phyloP scores from a whole-genome alignment of 352 stramenopile genomes.

The Phytophthora cactorum region DNA sequence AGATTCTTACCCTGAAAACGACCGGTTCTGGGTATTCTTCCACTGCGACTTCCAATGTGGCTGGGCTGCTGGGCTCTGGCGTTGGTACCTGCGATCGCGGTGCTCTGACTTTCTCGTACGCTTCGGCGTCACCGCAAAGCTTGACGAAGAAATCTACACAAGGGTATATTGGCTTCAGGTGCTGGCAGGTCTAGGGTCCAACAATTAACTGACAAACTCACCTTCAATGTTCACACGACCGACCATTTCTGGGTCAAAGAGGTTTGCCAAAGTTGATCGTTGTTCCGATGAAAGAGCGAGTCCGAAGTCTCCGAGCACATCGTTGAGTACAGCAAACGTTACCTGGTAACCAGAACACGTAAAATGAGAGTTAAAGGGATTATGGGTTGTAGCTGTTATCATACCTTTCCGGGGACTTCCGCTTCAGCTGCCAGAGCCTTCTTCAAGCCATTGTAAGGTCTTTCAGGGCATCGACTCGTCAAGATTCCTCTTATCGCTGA shows the following conservation, averaged over 20 bases:
- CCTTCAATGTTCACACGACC: conserved; percentile 79
- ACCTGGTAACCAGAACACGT: conserved; percentile 39
- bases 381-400: background rate
- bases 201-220: conserved; percentile 17
- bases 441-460: conserved; percentile 83
- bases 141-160: conserved; percentile 79
- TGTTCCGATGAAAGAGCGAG: conserved; percentile 49
- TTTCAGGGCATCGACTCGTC: conserved; percentile 51
- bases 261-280: conserved; percentile 45
- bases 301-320: conserved; percentile 76
- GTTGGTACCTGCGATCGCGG: conserved; percentile 3
- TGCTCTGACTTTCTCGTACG: conserved; percentile 42
- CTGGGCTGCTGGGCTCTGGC: conserved; percentile 17
- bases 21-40: conserved; percentile 26
- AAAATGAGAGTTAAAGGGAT: background rate
- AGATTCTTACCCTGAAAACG: conserved; percentile 31
- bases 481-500: conserved; percentile 78
- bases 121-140: conserved; percentile 68
- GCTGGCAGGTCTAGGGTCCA: background rate
- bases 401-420: conserved; percentile 75
- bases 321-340: conserved; percentile 68
- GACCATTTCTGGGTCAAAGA: conserved; percentile 60
- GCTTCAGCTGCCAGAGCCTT: conserved; percentile 75
- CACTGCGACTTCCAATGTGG: background rate
- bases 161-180: background rate